A percentile compares a stretch with the other conserved stretches of the same genome.
These are phyloP conservation scores for Blepharisma undulans DNA, from an alignment of 169 alveolate genomes.

Conservation along the genomic window DNA sequence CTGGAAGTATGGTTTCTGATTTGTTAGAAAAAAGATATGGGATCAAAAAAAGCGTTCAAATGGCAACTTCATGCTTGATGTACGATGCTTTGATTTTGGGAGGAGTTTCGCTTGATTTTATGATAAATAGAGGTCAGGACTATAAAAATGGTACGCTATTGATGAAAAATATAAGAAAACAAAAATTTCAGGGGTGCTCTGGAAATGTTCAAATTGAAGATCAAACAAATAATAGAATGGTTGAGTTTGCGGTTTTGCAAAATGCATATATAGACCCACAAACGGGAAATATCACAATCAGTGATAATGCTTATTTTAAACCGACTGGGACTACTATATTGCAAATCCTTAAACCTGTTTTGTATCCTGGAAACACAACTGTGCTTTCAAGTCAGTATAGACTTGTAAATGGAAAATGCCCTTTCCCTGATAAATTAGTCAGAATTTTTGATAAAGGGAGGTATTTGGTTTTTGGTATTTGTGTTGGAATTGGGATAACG, in stretches of 20 bases:
- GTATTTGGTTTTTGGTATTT: not conserved
- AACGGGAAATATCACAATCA: not conserved
- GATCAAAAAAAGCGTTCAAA: not conserved
- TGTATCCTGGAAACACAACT: not conserved
- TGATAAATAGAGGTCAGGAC: not conserved
- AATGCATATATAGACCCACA: not conserved
- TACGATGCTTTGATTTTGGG: not conserved
- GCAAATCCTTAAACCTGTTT: not conserved
- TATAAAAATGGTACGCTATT: not conserved
- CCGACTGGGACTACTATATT: not conserved
- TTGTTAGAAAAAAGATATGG: not conserved
- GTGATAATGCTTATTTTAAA: not conserved
- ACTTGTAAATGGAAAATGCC: not conserved
- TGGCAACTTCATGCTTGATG: not conserved
- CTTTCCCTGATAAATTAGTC: not conserved
- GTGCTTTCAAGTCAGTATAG: not conserved
- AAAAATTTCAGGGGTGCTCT: conserved; percentile 16
- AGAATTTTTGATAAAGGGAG: not conserved
- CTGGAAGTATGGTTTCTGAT: not conserved
- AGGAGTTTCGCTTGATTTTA: not conserved
- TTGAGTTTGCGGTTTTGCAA: not conserved
- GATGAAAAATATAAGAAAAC: not conserved
- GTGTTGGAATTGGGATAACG: not conserved
- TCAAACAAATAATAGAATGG: not conserved
- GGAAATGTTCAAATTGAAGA: not conserved